Base-by-base conservation (phyloP, 192 early-diverging fungal species). In the Coemansia umbellata region DNA sequence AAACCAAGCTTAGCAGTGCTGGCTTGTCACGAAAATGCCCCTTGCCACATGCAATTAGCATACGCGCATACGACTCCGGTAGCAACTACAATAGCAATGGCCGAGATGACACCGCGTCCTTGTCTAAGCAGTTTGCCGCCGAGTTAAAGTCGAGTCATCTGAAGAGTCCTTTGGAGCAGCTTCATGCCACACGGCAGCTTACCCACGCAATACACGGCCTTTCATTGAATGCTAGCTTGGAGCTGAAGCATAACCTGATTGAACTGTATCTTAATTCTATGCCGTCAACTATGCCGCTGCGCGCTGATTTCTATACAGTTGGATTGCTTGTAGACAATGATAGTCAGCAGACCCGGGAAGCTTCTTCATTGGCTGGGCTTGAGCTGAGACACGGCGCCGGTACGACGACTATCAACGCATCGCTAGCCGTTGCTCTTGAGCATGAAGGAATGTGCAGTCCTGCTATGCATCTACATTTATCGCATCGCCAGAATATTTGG, bases 291-390 rank as follows among this genome's bases (percentile, higher is more conserved):
- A 37, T 74, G 44, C 63, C 70, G 5, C 44, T 63, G 43, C 70
- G 70, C 35, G 47, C 52, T 7, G 70, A 74, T 48, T 74, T 66
- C 44, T 58, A 74, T 47, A 58, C 61, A 28, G 47, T 60, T 36
- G 70, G 63, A 1, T 21, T 52, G 35, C 70, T 74, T 48, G 70
- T 66, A 14, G 54, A 53, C 49, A 52, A 48, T 50, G 35, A 22
- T 26, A 15, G 47, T 42, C 41, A 50, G 15, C 23, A 45, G 41
- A 13, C 17, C 33, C 17, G 44, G 23, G 21, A 0, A n/a, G 14
- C 22, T 19, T 19, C 27, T 3, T 41, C 31, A 9, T 18, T 39
- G 14, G 51, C 37, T 28, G 37, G 9, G 24, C 36, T 32, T 27
- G 21, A 19, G 14, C 39, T 9, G 21, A 55, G 27, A 18, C 50